These are phyloP conservation scores for Primulina tabacum DNA, from an alignment of 257 asterid species.

Conservation along the genomic window DNA sequence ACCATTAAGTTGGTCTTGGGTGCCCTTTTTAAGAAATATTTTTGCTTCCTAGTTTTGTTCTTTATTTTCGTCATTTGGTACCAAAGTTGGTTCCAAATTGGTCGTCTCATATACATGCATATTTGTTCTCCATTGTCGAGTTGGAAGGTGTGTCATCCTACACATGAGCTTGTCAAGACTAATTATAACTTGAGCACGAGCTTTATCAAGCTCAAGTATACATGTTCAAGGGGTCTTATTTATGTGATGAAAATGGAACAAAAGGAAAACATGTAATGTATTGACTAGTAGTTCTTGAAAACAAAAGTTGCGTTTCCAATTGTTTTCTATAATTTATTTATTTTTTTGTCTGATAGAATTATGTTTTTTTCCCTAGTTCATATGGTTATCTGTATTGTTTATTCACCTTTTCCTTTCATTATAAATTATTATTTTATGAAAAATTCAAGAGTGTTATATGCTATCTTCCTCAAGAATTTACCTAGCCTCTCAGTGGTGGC, in stretches of 20 bases:
- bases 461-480: not conserved
- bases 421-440: not conserved
- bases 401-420: not conserved
- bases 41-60: not conserved
- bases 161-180: not conserved
- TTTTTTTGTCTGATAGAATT: not conserved
- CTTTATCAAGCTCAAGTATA: not conserved
- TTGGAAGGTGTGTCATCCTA: not conserved
- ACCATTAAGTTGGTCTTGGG: too few relatives aligned
- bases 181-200: not conserved
- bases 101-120: not conserved
- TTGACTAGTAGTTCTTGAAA: not conserved
- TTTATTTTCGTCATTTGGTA: not conserved
- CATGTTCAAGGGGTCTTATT: not conserved
- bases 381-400: not conserved
- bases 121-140: not conserved
- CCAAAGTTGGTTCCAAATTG: not conserved
- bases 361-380: not conserved
- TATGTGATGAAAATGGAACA: not conserved
- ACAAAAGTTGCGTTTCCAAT: not conserved
- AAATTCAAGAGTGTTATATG: not conserved
- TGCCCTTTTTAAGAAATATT: too few relatives aligned
- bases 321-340: not conserved
- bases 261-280: too few relatives aligned
- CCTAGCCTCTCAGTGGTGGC: not conserved